phyloP scores from a whole-genome alignment of 345 rosid genomes.

The Melaleuca quinquenervia region DNA sequence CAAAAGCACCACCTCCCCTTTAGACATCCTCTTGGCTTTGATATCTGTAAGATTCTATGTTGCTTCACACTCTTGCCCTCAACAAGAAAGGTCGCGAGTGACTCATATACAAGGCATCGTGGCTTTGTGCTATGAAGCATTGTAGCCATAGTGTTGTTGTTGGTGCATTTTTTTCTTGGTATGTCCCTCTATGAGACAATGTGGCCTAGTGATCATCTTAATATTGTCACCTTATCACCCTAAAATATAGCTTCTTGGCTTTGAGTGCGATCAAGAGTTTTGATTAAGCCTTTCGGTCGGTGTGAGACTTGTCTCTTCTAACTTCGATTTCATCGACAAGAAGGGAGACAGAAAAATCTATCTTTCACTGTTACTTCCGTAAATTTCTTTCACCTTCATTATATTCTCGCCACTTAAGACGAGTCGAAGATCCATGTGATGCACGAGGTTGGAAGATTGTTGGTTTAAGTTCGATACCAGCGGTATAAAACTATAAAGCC shows the following conservation, averaged over 20 bases:
- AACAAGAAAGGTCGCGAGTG: not conserved
- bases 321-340: not conserved
- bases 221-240: not conserved
- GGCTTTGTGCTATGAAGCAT: not conserved
- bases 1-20: conserved; percentile 30
- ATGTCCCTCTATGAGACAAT: not conserved
- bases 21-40: not conserved
- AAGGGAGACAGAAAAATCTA: not conserved
- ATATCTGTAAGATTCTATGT: not conserved
- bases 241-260: not conserved
- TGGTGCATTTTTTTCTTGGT: not conserved
- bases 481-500: no score
- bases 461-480: not conserved
- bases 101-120: not conserved
- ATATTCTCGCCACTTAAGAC: not conserved
- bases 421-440: not conserved
- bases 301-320: not conserved
- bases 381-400: not conserved
- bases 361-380: not conserved
- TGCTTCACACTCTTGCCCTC: not conserved
- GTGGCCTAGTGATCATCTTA: not conserved
- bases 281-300: not conserved
- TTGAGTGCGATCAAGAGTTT: not conserved
- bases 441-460: not conserved
- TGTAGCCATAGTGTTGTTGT: not conserved